A percentile compares a stretch with the other conserved stretches of the same genome.
Evolutionary conservation across 2,329 filamentous ascomycete species (phyloP).

Genomic region (Aspergillus sp.): DNA sequence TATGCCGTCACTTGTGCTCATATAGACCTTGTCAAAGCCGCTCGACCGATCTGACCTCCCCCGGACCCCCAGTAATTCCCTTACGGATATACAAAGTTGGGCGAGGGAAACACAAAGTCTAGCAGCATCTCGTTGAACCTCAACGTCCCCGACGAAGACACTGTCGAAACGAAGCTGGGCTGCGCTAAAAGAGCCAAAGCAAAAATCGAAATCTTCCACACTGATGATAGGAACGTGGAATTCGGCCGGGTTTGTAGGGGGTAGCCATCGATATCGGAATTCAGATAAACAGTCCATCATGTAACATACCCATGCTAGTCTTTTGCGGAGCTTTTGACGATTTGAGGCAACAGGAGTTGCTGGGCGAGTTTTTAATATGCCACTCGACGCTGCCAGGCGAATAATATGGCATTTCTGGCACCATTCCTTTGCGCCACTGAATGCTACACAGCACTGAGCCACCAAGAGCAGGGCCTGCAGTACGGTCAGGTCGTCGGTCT

Average conservation of each 20-base stretch:
- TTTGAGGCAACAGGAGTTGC: background rate
- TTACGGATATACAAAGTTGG: background rate
- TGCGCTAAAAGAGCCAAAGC: background rate
- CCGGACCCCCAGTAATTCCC: background rate
- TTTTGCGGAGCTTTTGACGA: background rate
- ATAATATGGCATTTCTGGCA: background rate
- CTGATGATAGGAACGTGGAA: background rate
- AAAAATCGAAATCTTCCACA: background rate
- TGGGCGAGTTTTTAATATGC: background rate
- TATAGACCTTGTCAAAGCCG: background rate
- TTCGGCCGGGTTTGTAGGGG: background rate
- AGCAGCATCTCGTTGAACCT: background rate
- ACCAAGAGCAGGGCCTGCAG: background rate
- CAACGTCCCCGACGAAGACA: background rate
- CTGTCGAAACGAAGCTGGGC: background rate
- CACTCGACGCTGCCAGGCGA: background rate
- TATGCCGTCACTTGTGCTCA: background rate
- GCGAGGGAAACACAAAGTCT: background rate
- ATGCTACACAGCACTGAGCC: background rate
- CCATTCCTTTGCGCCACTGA: background rate
- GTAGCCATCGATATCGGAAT: background rate
- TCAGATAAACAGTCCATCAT: background rate
- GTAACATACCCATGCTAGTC: constrained; percentile 1
- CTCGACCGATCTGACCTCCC: background rate
- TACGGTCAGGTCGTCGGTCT: background rate